A percentile compares a stretch with the other conserved stretches of the same genome.
These are phyloP conservation scores for Metschnikowia rubicola DNA, from an alignment of 805 yeast genomes.

Conservation along the genomic window DNA sequence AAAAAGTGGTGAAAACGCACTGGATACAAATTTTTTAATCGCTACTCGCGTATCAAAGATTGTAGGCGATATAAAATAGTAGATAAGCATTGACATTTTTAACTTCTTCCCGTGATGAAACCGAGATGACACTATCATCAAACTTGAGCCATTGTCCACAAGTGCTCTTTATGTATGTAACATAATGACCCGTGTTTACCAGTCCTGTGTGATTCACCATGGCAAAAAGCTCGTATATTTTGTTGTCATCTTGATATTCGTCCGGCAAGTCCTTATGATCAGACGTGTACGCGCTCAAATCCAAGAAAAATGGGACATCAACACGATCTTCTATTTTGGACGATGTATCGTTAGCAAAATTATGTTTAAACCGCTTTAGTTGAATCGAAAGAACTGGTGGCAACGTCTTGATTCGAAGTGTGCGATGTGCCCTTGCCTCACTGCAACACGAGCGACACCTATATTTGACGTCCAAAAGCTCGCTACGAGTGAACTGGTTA, in stretches of 20 bases:
- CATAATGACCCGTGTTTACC: slow-evolving; percentile 93
- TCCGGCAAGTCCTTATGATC: slow-evolving; percentile 10
- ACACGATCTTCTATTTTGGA: slow-evolving; percentile 76
- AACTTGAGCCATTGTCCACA: slow-evolving; percentile 84
- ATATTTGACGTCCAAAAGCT: slow-evolving; percentile 70
- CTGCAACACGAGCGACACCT: slow-evolving; percentile 64
- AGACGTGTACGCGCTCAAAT: slow-evolving; percentile 59
- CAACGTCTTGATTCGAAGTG: slow-evolving; percentile 59
- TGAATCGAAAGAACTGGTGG: slow-evolving; percentile 84
- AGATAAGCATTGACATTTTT: slow-evolving; percentile 73
- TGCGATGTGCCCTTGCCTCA: slow-evolving; percentile 63
- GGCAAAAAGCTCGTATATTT: slow-evolving; percentile 77
- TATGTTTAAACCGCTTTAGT: slow-evolving; percentile 74
- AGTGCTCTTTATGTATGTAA: slow-evolving; percentile 70
- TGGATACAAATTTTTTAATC: not conserved
- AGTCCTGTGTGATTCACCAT: slow-evolving; percentile 88
- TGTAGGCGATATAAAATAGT: slow-evolving; percentile 61
- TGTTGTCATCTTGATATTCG: slow-evolving; percentile 25
- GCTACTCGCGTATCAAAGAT: slow-evolving; percentile 18
- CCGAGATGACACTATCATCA: slow-evolving; percentile 81
- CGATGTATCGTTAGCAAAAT: slow-evolving; percentile 43
- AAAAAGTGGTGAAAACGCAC: no score
- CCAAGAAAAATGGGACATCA: slow-evolving; percentile 65
- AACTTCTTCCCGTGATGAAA: slow-evolving; percentile 63
- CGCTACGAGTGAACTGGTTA: slow-evolving; percentile 71